Base-by-base conservation (phyloP, 2,329 filamentous ascomycete genomes). In the Arthrobotrys sphaeroides region DNA sequence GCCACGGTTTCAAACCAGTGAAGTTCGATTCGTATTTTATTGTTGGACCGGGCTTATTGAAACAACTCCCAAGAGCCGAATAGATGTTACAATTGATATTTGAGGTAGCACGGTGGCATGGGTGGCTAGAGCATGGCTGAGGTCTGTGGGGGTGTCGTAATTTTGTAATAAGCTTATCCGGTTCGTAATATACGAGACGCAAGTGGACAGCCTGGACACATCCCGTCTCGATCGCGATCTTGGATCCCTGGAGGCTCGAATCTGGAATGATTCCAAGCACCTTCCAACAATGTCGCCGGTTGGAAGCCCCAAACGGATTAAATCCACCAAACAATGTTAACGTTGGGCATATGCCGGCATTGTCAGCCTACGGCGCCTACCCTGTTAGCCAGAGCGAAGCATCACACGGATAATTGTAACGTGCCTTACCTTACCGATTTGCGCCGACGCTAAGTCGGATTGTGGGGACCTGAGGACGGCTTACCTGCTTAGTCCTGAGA, bases 351-450 rank as follows among this genome's bases (percentile, higher is more conserved):
- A 38, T 38, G 33, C 13, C 13, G 33, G 33, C 6, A 6, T 38
- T 6, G 33, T n/a, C 33, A 36, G 43, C 43, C 43, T n/a, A 12
- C 43, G 26, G 33, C 55, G 55, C 55, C 55, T 60, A 47, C 42
- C 38, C 40, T 45, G 42, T 62, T 62, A 47, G 59, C 26, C 42
- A 62, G 22, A 20, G 45, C 45, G 28, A 40, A 51, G 51, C 28
- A 55, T 55, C 51, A 55, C 28, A 65, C 61, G 61, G 61, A 65
- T 65, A 65, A 65, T 49, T 51, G 60, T 31, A 51, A 51, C 42
- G 60, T 51, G 43, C 59, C 59, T 42, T 66, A 47, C 43, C 69
- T 73, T 67, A 51, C 69, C 62, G 69, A 61, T 73, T 53, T 73
- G 68, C 59, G 59, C 47, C 53, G 53, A 43, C 55, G 55, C 55